Base-by-base conservation (phyloP, 2,329 filamentous ascomycete species). In the Trichoderma gracile region DNA sequence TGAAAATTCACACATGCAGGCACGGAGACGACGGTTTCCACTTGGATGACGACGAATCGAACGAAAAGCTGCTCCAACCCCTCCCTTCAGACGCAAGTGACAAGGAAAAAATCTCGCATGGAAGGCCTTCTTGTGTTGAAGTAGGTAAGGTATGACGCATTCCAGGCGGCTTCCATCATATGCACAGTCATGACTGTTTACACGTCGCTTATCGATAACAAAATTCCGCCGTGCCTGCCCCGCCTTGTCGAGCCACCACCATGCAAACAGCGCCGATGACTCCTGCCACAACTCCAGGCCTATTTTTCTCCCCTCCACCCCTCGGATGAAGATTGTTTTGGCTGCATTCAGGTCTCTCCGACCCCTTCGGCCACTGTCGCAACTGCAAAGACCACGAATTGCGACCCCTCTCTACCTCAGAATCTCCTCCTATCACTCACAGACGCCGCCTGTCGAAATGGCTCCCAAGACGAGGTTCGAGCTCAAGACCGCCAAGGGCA, bases 401-500 rank as follows among this genome's bases (percentile, higher is more conserved):
- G 30, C 40, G 46, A 52, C 47, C n/a, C 53, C 47, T 40, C 65
- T 69, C 65, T 69, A 66, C 65, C 67, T 67, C n/a, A 66, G 66
- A 65, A 57, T 58, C 68, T 67, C 69, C 68, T 69, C 65, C 60
- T 70, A 66, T 65, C 66, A 61, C 57, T 30, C 70, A 66, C 70
- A 72, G 42, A 19, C 65, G 53, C 63, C 45, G 63, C 69, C 58
- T 57, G 65, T 67, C 57, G 65, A 67, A 58, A 74, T 73, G 72
- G 72, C 72, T 63, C 71, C 72, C 66, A 73, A 73, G 67, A 71
- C 56, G 61, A 73, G 73, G 63, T 73, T 66, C 60, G 64, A 66
- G 38, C 50, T 66, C 17, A 96, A 96, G 83, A 91, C 89, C 73
- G 91, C 92, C 67, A 96, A 96, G 84, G 92, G 93, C 70, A 96